Percentiles rank a stretch among this genome's conserved stretches.
Conservation (phyloP, 2,329 filamentous ascomycete genomes). For the Colletotrichum sp. region DNA sequence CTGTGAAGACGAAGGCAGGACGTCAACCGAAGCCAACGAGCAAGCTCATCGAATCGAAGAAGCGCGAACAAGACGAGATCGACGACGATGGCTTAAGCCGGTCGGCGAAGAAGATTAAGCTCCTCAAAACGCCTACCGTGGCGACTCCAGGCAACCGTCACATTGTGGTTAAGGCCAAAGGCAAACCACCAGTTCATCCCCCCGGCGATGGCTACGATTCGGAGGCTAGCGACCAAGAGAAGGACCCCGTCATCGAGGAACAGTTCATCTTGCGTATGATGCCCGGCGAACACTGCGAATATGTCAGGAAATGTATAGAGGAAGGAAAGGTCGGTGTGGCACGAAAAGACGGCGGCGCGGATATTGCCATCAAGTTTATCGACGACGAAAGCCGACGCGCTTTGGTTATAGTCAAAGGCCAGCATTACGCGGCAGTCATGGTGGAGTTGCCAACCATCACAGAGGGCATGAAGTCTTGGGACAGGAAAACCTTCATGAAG, state of each 20-base stretch:
- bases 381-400: slow-evolving; percentile 76
- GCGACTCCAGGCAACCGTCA: slow-evolving; percentile 31
- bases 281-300: slow-evolving; percentile 85
- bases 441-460: slow-evolving; percentile 87
- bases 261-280: slow-evolving; percentile 89
- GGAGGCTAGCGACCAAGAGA: slow-evolving; percentile 88
- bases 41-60: slow-evolving; percentile 63
- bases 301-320: slow-evolving; percentile 76
- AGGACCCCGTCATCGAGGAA: slow-evolving; percentile 87
- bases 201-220: slow-evolving; percentile 94
- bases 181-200: slow-evolving; percentile 71
- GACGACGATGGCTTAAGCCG: slow-evolving; percentile 50
- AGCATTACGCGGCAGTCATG: slow-evolving; percentile 77
- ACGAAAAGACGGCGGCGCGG: slow-evolving; percentile 69
- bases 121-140: slow-evolving; percentile 41
- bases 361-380: slow-evolving; percentile 83
- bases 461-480: slow-evolving; percentile 93
- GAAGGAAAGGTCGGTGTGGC: slow-evolving; percentile 78
- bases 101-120: slow-evolving; percentile 60
- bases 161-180: slow-evolving; percentile 65
- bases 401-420: slow-evolving; percentile 71
- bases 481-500: slow-evolving; percentile 87
- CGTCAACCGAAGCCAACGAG: slow-evolving; percentile 64
- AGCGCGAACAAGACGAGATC: slow-evolving; percentile 62
- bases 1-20: slow-evolving; percentile 63